Evolutionary conservation across 495 filamentous ascomycete species (phyloP).

Genomic region (Trypethelium eluteriae): DNA sequence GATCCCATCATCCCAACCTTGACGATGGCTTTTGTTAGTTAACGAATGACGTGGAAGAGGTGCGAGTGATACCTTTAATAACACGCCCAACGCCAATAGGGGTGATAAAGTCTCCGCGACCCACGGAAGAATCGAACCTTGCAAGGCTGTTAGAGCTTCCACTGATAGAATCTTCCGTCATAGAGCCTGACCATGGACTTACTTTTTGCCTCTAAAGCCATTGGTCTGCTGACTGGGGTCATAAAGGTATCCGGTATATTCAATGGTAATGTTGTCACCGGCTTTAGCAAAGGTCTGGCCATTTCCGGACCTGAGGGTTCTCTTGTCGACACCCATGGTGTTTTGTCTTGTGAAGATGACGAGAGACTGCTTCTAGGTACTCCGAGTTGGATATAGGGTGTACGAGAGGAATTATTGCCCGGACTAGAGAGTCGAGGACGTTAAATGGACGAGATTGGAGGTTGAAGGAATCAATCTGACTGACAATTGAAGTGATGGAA

Average conservation of each 20-base stretch:
- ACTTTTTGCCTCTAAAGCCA: constrained; percentile 47
- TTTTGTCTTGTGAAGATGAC: background rate
- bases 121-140: constrained; percentile 75
- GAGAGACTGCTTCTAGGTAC: background rate
- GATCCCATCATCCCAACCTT: constrained; percentile 86
- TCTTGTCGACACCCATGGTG: constrained; percentile 50
- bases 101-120: constrained; percentile 55
- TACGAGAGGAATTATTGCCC: no score
- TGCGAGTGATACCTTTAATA: constrained; percentile 57
- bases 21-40: background rate
- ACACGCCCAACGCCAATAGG: constrained; percentile 67
- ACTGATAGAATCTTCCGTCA: background rate
- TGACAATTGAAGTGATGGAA: no score
- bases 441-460: no score
- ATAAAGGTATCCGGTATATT: constrained; percentile 77
- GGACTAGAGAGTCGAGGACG: no score
- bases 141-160: constrained; percentile 13
- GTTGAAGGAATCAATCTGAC: no score
- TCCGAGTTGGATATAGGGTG: background rate
- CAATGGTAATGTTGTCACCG: constrained; percentile 65
- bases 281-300: constrained; percentile 47
- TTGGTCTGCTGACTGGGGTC: constrained; percentile 40
- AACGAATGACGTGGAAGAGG: constrained; percentile 9
- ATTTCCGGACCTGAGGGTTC: constrained; percentile 43
- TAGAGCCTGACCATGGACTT: constrained; percentile 21